These are phyloP conservation scores for Aureobasidium leucospermi DNA, from an alignment of 2,329 filamentous ascomycete genomes.

Conservation along the genomic window DNA sequence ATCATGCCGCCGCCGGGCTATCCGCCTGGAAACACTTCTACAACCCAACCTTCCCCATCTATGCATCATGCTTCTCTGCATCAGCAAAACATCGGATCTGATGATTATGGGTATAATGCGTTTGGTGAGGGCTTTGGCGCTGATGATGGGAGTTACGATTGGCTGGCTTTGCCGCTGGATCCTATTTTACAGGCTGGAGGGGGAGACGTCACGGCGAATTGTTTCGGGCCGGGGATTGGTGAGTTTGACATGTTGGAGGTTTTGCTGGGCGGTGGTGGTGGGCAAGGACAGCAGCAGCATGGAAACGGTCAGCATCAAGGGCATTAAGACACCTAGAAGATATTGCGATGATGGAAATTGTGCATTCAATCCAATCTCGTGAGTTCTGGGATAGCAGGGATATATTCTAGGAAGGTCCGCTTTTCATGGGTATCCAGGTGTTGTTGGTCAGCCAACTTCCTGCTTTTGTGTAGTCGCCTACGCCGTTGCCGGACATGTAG, in stretches of 20 bases:
- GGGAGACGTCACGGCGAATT: conserved; percentile 49
- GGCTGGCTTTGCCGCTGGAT: conserved; percentile 56
- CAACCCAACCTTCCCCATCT: conserved; percentile 14
- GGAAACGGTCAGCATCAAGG: too few relatives aligned
- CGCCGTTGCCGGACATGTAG: conserved; percentile 58
- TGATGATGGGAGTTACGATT: conserved; percentile 33
- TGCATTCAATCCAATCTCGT: too few relatives aligned
- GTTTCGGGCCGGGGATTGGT: conserved; percentile 59
- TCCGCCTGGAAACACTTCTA: neutral
- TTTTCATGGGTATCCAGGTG: too few relatives aligned
- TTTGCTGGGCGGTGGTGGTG: conserved; percentile 24
- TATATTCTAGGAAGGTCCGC: too few relatives aligned
- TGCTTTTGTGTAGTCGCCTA: conserved; percentile 68
- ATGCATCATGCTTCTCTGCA: conserved; percentile 16
- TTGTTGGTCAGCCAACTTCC: conserved; percentile 61
- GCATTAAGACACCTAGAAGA: too few relatives aligned
- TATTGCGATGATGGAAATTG: too few relatives aligned
- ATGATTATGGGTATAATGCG: conserved; percentile 16
- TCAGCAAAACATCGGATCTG: neutral
- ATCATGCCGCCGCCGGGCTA: conserved; percentile 42
- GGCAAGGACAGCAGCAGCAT: neutral
- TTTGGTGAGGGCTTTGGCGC: conserved; percentile 17
- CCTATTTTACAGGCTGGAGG: conserved; percentile 52
- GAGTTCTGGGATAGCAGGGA: too few relatives aligned
- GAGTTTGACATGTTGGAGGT: conserved; percentile 44